Base-by-base conservation (phyloP, 2,329 filamentous ascomycete species). In the Apiospora rasikravindrae region DNA sequence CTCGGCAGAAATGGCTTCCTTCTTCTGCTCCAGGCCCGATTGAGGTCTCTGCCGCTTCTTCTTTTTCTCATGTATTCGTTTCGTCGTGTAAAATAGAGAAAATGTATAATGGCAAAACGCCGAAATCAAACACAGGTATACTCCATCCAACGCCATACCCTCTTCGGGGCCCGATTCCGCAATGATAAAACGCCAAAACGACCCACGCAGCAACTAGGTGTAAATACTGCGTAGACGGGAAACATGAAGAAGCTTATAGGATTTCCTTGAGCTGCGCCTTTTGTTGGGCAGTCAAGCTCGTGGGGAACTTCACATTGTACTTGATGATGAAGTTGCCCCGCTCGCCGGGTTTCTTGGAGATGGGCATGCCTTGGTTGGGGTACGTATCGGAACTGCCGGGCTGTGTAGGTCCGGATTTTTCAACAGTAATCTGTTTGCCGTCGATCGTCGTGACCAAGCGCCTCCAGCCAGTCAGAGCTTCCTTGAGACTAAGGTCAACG, bases 391-490 rank as follows among this genome's bases (percentile, higher is more conserved):
- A 91, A 81, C 91, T 93, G 16, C 93, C 94, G 0, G 96, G 95
- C 72, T 93, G 92, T 8, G 96, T 98, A 0, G 96, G 96, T 0
- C 95, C 96, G 6, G 87, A 85, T 82, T 95, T 95, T 64, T 94
- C 90, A 51, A 98, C 89, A 69, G 87, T 90, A 76, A 99, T 86
- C 78, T 95, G 93, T 80, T 94, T 95, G 77, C 94, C 94, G 78
- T 99, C 96, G 77, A 99, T 98, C 13, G 96, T 99, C 44, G 91
- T 90, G 29, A 99, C 91, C n/a, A 94, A 97, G 70, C 93, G 91
- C 77, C 90, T 92, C 96, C 96, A 99, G 72, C 96, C 96, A 0
- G 95, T 98, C 64, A 99, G 85, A 1, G 96, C 94, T 83, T 99
- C 96, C 83, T 98, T 98, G 67, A 99, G 90, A 40, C 92, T 91